Evolutionary conservation across 148 eudicot genomes (phyloP).

Genomic region (Chenopodium berlandieri): DNA sequence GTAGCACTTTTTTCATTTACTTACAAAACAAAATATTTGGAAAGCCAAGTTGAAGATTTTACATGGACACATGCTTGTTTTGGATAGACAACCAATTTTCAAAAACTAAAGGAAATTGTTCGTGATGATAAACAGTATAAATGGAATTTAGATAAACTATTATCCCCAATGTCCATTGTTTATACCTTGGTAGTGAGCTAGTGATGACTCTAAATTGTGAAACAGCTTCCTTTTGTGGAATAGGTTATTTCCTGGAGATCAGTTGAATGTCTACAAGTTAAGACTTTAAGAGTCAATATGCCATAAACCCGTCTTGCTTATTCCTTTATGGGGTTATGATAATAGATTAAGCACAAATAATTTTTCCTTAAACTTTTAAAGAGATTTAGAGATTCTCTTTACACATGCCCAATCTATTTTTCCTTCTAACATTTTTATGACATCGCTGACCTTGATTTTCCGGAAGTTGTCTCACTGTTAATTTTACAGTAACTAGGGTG

Average conservation of each 20-base stretch:
- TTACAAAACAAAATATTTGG: neutral
- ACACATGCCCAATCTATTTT: neutral
- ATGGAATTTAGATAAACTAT: neutral
- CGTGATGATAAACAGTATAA: neutral
- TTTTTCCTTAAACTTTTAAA: neutral
- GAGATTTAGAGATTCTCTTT: neutral
- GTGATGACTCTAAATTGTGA: neutral
- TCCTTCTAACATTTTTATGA: neutral
- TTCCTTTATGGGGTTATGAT: neutral
- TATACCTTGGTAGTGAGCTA: neutral
- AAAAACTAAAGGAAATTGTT: neutral
- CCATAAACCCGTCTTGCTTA: neutral
- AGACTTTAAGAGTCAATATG: too few relatives aligned
- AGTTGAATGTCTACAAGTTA: neutral
- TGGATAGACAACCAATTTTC: neutral
- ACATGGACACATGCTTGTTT: neutral
- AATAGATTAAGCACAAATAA: neutral
- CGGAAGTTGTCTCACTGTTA: neutral
- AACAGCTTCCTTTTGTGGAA: neutral
- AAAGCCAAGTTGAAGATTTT: neutral
- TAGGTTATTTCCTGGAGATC: neutral
- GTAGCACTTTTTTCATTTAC: neutral
- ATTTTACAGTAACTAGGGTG: too few relatives aligned
- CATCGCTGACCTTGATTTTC: neutral
- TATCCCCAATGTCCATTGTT: neutral